Evolutionary conservation across 495 filamentous ascomycete genomes (phyloP), one percentile per base, ranked within the genome.

Genomic region (Neurospora africana): DNA sequence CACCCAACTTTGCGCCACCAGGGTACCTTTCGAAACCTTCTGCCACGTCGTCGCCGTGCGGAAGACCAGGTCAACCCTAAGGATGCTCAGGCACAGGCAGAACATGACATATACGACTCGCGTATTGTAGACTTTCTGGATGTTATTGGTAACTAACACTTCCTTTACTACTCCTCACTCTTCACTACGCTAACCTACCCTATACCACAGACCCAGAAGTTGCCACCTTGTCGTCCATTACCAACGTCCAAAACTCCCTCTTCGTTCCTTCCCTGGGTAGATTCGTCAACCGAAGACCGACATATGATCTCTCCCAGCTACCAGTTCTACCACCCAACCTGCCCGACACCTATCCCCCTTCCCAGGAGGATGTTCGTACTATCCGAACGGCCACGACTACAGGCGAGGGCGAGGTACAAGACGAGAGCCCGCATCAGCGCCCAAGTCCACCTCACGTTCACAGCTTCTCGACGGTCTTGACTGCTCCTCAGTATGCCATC

Each of bases 181-280:
- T 68, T 30, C 30, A 4, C 70, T 10, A 40, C n/a, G 7, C 71
- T 41, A 13, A 9, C 71, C 27, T 40, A 38, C 21, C 68, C 0
- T 15, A 7, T 11, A n/a, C 7, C 0, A 35, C 73, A 92, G 91
- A 93, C 72, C 91, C 91, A 10, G 90, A 93, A 81, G 89, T 93
- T 2, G 87, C 89, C 7, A 90, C 90, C 5, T 81, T 93, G 0
- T 91, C 90, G 0, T 92, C 89, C 68, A 85, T 93, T 5, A 93
- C 90, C 69, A 93, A 93, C 77, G 89, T 93, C 10, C 90, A 93
- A 70, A 93, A 93, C 75, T 92, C 90, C 0, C 86, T 93, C 8
- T 92, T 93, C 78, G 80, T 93, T 38, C 91, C 91, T 0, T 88
- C 91, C n/a, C 80, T 93, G 38, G 89, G 89, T 10, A 81, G 81